Conservation (phyloP, 2,329 filamentous ascomycete species). For the Xylaria sp. region DNA sequence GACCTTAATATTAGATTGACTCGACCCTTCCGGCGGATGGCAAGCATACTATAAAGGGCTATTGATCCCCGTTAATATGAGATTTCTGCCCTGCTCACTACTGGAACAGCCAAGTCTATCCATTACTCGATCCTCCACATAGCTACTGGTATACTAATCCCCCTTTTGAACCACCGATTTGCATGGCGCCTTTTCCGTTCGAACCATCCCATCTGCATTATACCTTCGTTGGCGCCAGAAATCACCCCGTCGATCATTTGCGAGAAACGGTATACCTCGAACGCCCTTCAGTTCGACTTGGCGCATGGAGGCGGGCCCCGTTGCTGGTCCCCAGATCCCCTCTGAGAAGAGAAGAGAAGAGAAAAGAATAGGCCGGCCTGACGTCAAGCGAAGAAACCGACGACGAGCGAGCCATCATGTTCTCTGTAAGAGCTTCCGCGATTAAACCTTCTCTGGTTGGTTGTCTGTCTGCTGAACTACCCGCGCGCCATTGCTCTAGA, state of each 20-base stretch:
- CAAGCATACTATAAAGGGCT: not conserved
- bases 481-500: slow-evolving; percentile 58
- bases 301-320: slow-evolving; percentile 25
- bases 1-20: not conserved
- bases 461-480: slow-evolving; percentile 23
- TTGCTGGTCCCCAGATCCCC: slow-evolving; percentile 3
- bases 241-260: not conserved
- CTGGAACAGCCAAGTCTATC: not conserved
- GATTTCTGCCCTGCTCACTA: not conserved
- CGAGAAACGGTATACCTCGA: not conserved
- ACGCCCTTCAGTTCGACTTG: not conserved
- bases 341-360: slow-evolving; percentile 16
- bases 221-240: not conserved
- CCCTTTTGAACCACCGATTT: not conserved
- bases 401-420: slow-evolving; percentile 42
- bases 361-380: slow-evolving; percentile 1
- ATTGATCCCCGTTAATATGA: not conserved
- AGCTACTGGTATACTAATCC: not conserved
- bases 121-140: not conserved
- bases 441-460: not conserved
- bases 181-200: not conserved
- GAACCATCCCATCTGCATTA: not conserved
- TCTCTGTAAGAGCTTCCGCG: slow-evolving; percentile 42
- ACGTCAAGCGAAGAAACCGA: not conserved
- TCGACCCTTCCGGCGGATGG: not conserved